Evolutionary conservation across 805 yeast genomes (phyloP).

Genomic region (Zygotorulaspora danielsina): DNA sequence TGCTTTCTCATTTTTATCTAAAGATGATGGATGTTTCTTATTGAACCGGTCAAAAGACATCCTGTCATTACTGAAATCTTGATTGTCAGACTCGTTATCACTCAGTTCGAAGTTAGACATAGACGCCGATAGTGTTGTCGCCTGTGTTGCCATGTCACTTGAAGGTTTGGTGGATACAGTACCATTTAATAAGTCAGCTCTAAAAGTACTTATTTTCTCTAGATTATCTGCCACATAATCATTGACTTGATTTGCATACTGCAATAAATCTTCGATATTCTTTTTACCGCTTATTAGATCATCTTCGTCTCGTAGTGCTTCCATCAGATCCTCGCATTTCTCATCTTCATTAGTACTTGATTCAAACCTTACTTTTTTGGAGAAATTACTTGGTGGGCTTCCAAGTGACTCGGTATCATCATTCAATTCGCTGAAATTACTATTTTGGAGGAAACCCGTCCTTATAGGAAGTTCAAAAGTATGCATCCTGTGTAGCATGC

Average conservation of each 20-base stretch:
- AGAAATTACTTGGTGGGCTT: conserved; percentile 7
- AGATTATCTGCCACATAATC: conserved; percentile 26
- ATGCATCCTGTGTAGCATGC: conserved; percentile 1
- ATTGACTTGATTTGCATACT: conserved; percentile 29
- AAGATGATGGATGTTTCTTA: neutral
- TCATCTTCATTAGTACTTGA: conserved; percentile 7
- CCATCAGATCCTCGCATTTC: neutral
- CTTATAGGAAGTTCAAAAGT: conserved; percentile 29
- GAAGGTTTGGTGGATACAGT: conserved; percentile 11
- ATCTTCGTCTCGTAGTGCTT: conserved; percentile 6
- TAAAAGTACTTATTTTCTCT: conserved; percentile 25
- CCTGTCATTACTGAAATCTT: conserved; percentile 1
- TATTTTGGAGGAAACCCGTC: conserved; percentile 15
- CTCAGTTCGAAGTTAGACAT: conserved; percentile 31
- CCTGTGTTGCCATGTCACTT: conserved; percentile 20
- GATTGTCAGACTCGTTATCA: conserved; percentile 22
- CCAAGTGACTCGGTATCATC: conserved; percentile 12
- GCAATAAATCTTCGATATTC: conserved; percentile 30
- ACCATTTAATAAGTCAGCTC: conserved; percentile 16
- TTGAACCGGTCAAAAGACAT: neutral
- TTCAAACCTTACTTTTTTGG: conserved; percentile 23
- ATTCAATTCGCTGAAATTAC: conserved; percentile 24
- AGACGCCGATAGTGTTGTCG: conserved; percentile 24
- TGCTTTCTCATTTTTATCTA: conserved; percentile 6
- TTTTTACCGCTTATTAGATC: conserved; percentile 11